Percentiles rank a stretch among this genome's conserved stretches.
Evolutionary conservation across 1,284 basidiomycete species (phyloP).

Genomic region (Exobasidium rhododendri): DNA sequence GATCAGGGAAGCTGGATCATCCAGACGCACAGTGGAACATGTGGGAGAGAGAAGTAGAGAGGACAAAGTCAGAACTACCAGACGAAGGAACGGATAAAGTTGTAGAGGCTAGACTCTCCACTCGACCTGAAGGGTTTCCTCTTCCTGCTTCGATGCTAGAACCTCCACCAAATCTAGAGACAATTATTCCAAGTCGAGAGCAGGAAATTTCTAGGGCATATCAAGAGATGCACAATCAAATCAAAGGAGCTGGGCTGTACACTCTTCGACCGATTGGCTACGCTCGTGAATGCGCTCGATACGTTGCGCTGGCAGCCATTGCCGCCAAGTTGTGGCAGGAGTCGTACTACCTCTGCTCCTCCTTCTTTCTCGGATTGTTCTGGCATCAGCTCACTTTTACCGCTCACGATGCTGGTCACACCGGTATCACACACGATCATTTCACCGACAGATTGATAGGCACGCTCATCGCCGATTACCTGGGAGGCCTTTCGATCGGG

Average conservation of each 20-base stretch:
- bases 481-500: slow-evolving; percentile 87
- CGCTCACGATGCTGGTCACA: slow-evolving; percentile 92
- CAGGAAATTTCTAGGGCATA: slow-evolving; percentile 73
- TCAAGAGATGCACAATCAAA: slow-evolving; percentile 70
- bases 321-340: slow-evolving; percentile 66
- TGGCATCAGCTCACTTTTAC: slow-evolving; percentile 95
- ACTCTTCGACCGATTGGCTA: slow-evolving; percentile 82
- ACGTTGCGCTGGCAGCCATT: slow-evolving; percentile 64
- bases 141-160: slow-evolving; percentile 50
- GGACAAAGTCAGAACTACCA: not conserved
- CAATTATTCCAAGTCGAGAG: slow-evolving; percentile 64
- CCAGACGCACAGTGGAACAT: slow-evolving; percentile 41
- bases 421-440: slow-evolving; percentile 87
- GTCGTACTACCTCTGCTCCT: slow-evolving; percentile 54
- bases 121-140: slow-evolving; percentile 35
- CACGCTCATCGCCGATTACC: slow-evolving; percentile 76
- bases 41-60: slow-evolving; percentile 4
- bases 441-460: slow-evolving; percentile 73
- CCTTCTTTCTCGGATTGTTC: slow-evolving; percentile 76
- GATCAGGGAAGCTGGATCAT: slow-evolving; percentile 46
- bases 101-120: not conserved
- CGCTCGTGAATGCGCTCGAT: slow-evolving; percentile 78
- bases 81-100: slow-evolving; percentile 6
- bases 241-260: slow-evolving; percentile 80
- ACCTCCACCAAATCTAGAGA: slow-evolving; percentile 55